Evolutionary conservation across 2,329 filamentous ascomycete species (phyloP).

Genomic region (Teratosphaeria pseudoeucalypti): DNA sequence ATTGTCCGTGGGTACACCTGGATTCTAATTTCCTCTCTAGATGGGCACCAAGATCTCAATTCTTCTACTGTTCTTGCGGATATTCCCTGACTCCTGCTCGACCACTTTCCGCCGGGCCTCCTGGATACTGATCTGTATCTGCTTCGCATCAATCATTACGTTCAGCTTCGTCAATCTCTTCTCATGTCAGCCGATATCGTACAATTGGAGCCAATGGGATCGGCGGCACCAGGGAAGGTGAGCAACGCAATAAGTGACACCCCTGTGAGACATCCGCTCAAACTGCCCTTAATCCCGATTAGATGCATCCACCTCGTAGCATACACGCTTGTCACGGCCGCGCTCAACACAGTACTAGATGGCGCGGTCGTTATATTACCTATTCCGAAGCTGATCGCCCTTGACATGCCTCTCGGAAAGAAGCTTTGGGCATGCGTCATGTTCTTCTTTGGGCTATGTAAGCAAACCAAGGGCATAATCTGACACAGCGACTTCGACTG

Average conservation of each 20-base stretch:
- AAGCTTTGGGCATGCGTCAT: constrained; percentile 12
- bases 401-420: constrained; percentile 6
- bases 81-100: constrained; percentile 2
- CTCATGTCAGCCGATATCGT: constrained; percentile 2
- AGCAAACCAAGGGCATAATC: no score
- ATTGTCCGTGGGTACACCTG: no score
- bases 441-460: constrained; percentile 9
- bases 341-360: constrained; percentile 13
- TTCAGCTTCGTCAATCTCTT: neutral
- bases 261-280: no score
- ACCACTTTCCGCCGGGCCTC: constrained; percentile 1
- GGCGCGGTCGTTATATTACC: constrained; percentile 12
- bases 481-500: no score
- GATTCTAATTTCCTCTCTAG: neutral
- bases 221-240: constrained; percentile 2
- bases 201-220: constrained; percentile 1
- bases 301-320: constrained; percentile 11
- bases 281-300: no score
- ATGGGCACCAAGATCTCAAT: constrained; percentile 3
- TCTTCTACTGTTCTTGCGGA: constrained; percentile 5
- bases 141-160: neutral
- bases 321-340: constrained; percentile 9
- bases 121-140: constrained; percentile 1
- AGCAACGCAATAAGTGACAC: no score
- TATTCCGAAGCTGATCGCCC: constrained; percentile 8